Evolutionary conservation across 352 stramenopile genomes (phyloP), one percentile per base, ranked within the genome.

Genomic region (Phytophthora ohioensis): DNA sequence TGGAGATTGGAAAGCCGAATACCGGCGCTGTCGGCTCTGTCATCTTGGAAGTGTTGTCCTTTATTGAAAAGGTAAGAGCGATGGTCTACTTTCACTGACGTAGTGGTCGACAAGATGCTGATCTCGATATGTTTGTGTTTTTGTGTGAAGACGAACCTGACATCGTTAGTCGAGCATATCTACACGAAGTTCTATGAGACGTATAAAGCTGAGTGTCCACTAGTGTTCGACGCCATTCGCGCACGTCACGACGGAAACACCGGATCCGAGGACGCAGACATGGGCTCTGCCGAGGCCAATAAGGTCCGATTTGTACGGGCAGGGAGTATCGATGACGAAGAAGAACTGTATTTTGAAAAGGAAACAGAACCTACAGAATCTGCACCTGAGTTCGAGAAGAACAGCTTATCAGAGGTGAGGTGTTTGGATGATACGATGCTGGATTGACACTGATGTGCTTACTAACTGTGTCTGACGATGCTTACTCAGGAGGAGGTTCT

Each of bases 281-380:
- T 64, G 47, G 57, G 69, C 45, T 62, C 65, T 57, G 43, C 65
- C 13, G 65, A 80, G 57, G 57, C 71, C 31, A 78, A 71, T 12
- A 86, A 81, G 35, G 67, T 84, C 11, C 79, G 76, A 34, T 91
- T 91, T 75, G 79, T 91, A 39, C 76, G 88, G 41, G 59, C 80
- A 47, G 72, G 66, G 21, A 76, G 69, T 30, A 78, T 92, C 57
- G 86, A 93, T 42, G 84, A 90, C 15, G 86, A 93, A 62, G 88
- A 95, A 53, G 80, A 91, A 48, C 71, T 88, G 61, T 95, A 95
- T 68, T 95, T 80, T 74, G 88, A 93, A 57, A 91, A 90, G 45
- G 84, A 95, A 17, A 80, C 85, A 52, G 76, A 88, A 27, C 69
- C 74, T 17, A 53, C 69, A 5, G 74, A 81, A 55, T 47, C 63